phyloP scores from a whole-genome alignment of 1,139 yeast genomes.

The Saccharomycopsis hybrid region DNA sequence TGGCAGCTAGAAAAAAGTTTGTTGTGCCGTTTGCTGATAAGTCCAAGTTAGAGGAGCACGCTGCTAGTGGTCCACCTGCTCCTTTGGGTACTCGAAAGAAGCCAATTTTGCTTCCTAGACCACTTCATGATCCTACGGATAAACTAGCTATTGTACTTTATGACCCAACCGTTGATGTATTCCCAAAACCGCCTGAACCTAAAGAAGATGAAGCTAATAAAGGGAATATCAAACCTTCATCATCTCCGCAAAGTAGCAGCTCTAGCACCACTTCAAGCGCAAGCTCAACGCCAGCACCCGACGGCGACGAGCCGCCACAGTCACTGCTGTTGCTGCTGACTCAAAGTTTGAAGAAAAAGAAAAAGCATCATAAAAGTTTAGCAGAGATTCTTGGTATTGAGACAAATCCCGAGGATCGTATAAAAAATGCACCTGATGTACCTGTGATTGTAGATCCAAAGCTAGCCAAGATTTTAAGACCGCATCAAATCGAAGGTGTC shows the following conservation, averaged over 20 bases:
- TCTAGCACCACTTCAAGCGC: neutral
- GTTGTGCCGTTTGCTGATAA: slow-evolving; percentile 44
- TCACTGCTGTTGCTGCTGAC: neutral
- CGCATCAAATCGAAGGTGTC: slow-evolving; percentile 97
- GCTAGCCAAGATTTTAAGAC: slow-evolving; percentile 76
- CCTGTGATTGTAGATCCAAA: slow-evolving; percentile 96
- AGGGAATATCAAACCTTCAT: slow-evolving; percentile 13
- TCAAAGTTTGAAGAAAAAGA: slow-evolving; percentile 24
- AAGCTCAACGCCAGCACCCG: neutral
- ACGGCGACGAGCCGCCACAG: neutral
- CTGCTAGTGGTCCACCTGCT: slow-evolving; percentile 51
- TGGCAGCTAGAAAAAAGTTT: slow-evolving; percentile 38
- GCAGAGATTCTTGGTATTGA: slow-evolving; percentile 78
- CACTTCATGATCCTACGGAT: slow-evolving; percentile 87
- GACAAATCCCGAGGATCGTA: slow-evolving; percentile 41
- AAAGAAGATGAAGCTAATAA: slow-evolving; percentile 26
- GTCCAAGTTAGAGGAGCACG: slow-evolving; percentile 31
- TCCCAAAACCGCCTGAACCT: slow-evolving; percentile 25
- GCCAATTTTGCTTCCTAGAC: slow-evolving; percentile 70
- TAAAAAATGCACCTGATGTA: slow-evolving; percentile 51
- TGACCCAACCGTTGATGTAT: slow-evolving; percentile 73
- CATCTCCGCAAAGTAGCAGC: neutral
- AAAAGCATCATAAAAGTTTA: slow-evolving; percentile 54
- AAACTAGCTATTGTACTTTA: slow-evolving; percentile 92
- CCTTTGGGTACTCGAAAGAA: slow-evolving; percentile 75